phyloP scores from a whole-genome alignment of 2,329 filamentous ascomycete genomes.

The Colletotrichum godetiae region DNA sequence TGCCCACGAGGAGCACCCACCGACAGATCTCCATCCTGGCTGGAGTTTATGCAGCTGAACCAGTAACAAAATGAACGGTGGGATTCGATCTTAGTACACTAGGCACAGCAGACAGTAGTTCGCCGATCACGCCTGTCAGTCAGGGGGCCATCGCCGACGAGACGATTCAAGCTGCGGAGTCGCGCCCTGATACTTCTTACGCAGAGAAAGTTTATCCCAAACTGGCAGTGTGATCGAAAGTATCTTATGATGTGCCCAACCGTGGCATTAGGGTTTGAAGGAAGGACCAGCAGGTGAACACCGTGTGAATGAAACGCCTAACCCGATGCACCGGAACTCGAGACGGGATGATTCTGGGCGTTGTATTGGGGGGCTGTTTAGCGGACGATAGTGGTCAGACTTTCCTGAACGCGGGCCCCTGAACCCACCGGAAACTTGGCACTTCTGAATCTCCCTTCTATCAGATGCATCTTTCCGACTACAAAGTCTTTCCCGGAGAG shows the following conservation, averaged over 20 bases:
- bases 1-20: too few species aligned
- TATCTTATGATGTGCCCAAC: neutral
- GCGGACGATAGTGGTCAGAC: conserved; percentile 13
- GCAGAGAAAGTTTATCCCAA: neutral
- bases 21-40: neutral
- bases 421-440: neutral
- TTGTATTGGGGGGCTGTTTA: neutral
- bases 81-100: neutral
- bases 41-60: conserved; percentile 38
- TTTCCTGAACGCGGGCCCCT: neutral
- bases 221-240: neutral
- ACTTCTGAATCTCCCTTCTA: neutral
- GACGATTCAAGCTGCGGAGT: neutral
- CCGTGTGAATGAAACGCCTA: conserved; percentile 17
- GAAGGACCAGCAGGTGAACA: neutral
- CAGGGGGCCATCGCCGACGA: neutral
- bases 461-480: neutral
- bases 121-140: neutral
- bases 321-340: neutral
- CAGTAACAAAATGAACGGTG: conserved; percentile 43
- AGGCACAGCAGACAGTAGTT: neutral
- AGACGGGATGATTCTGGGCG: conserved; percentile 10
- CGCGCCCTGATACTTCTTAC: neutral
- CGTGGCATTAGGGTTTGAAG: neutral
- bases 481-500: neutral